phyloP scores from a whole-genome alignment of 805 yeast genomes.

The Brettanomyces anomalus region DNA sequence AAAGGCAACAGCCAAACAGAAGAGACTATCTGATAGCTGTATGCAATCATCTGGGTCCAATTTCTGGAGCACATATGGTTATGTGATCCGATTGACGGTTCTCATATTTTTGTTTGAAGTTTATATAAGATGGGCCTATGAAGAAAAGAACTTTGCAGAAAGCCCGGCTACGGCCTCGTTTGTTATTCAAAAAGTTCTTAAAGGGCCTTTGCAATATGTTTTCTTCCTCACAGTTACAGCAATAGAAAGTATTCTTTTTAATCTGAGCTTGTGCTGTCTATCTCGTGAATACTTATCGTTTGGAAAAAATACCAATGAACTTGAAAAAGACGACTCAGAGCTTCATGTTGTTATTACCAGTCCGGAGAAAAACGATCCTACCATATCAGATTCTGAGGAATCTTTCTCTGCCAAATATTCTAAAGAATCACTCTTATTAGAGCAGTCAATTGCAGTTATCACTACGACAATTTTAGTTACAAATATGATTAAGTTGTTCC shows the following conservation, averaged over 20 bases:
- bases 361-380: background rate
- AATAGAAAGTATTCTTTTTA: conserved; percentile 18
- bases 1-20: background rate
- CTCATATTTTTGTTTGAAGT: conserved; percentile 76
- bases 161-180: conserved; percentile 16
- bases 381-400: background rate
- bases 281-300: conserved; percentile 21
- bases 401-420: background rate
- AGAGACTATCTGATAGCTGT: background rate
- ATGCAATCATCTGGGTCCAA: background rate
- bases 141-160: conserved; percentile 46
- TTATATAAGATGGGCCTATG: conserved; percentile 85
- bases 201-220: conserved; percentile 40
- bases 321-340: background rate
- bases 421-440: background rate
- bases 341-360: background rate
- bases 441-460: conserved; percentile 28
- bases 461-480: conserved; percentile 68
- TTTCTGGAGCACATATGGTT: conserved; percentile 3
- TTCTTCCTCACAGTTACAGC: conserved; percentile 47
- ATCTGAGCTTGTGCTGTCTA: conserved; percentile 7
- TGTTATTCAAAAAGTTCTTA: conserved; percentile 21
- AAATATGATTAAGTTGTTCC: conserved; percentile 73
- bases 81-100: conserved; percentile 40
- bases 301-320: conserved; percentile 6